phyloP scores from a whole-genome alignment of 2,329 filamentous ascomycete genomes.

The Xylariaceae sp. region DNA sequence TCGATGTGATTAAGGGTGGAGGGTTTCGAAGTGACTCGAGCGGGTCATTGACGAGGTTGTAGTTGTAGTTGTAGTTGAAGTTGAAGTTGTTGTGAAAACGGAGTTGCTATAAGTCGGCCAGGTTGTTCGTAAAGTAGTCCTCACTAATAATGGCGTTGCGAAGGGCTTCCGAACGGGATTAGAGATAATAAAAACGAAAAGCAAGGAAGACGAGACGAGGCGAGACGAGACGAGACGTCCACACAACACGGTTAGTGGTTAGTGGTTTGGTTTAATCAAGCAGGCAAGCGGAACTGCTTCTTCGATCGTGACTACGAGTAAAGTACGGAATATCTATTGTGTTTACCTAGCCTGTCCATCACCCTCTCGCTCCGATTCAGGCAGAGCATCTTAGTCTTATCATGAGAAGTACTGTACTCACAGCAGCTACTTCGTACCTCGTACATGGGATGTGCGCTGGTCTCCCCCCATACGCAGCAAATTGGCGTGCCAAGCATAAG shows the following conservation, averaged over 20 bases:
- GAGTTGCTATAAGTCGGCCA: not conserved
- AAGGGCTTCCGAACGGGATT: slow-evolving; percentile 2
- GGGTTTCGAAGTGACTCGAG: too few relatives aligned
- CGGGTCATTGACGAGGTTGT: too few relatives aligned
- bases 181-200: not conserved
- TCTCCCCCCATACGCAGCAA: not conserved
- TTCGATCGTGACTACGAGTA: slow-evolving; percentile 7
- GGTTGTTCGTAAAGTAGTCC: not conserved
- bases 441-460: not conserved
- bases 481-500: slow-evolving; percentile 28
- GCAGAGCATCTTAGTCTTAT: slow-evolving; percentile 26
- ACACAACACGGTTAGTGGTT: not conserved
- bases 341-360: not conserved
- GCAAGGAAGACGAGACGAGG: not conserved
- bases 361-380: slow-evolving; percentile 17
- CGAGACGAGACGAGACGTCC: not conserved
- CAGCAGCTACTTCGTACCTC: not conserved
- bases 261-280: not conserved
- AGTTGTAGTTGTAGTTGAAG: too few relatives aligned
- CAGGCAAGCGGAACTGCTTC: slow-evolving; percentile 1
- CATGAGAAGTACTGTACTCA: slow-evolving; percentile 17
- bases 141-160: not conserved
- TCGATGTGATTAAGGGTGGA: too few relatives aligned
- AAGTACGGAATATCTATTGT: slow-evolving; percentile 2
- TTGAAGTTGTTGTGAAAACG: too few relatives aligned